Evolutionary conservation across 2,329 filamentous ascomycete genomes (phyloP).

Genomic region (Paraconiothyrium brasiliense): DNA sequence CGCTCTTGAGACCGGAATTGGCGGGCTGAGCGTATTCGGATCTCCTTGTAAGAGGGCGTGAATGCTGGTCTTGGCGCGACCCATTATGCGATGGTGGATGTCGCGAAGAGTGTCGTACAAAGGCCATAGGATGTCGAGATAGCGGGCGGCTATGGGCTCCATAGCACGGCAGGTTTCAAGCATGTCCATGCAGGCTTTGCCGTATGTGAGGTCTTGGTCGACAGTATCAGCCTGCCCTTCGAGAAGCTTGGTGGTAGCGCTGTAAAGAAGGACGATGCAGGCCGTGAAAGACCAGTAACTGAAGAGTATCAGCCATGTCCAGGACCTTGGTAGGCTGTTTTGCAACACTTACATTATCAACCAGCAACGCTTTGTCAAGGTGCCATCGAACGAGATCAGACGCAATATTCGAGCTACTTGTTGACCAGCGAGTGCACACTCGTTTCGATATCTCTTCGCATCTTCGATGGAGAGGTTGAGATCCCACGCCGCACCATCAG

Average conservation of each 20-base stretch:
- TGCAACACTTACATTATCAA: slow-evolving; percentile 44
- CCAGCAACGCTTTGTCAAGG: slow-evolving; percentile 50
- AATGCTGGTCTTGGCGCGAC: slow-evolving; percentile 47
- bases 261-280: slow-evolving; percentile 46
- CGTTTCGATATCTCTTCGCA: slow-evolving; percentile 37
- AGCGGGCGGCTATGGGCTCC: slow-evolving; percentile 46
- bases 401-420: slow-evolving; percentile 47
- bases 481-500: slow-evolving; percentile 32
- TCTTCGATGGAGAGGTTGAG: slow-evolving; percentile 39
- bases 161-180: slow-evolving; percentile 41
- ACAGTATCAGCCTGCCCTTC: slow-evolving; percentile 41
- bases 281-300: slow-evolving; percentile 51
- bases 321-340: background rate
- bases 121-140: slow-evolving; percentile 46
- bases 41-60: slow-evolving; percentile 43
- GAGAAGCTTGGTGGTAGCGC: slow-evolving; percentile 45
- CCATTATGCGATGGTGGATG: slow-evolving; percentile 43
- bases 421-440: slow-evolving; percentile 47
- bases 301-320: background rate
- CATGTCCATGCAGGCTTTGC: slow-evolving; percentile 48
- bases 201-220: slow-evolving; percentile 44
- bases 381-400: slow-evolving; percentile 46
- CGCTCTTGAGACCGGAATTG: slow-evolving; percentile 40
- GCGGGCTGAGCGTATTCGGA: slow-evolving; percentile 35
- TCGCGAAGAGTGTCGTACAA: slow-evolving; percentile 45